Conservation (phyloP, 805 yeast genomes). For the Saccharomyces kudriavzevii region DNA sequence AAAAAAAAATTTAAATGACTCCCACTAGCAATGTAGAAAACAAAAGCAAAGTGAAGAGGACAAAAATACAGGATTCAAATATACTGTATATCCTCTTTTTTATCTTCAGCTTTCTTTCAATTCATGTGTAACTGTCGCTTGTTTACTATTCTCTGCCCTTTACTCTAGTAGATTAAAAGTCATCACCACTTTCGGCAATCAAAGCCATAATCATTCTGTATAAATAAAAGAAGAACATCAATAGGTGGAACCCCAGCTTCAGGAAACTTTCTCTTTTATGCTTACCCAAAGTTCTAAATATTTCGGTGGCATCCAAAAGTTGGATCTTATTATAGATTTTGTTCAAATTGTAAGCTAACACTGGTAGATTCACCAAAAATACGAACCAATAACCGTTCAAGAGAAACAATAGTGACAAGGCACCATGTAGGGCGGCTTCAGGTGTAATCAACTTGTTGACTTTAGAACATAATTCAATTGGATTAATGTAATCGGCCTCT, state of each 20-base stretch:
- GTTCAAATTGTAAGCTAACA: slow-evolving; percentile 71
- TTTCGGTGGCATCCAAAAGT: slow-evolving; percentile 89
- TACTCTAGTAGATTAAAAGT: slow-evolving; percentile 1
- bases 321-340: slow-evolving; percentile 73
- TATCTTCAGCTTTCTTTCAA: background rate
- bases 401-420: slow-evolving; percentile 59
- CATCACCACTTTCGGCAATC: slow-evolving; percentile 46
- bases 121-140: background rate
- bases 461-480: slow-evolving; percentile 88
- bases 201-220: slow-evolving; percentile 94
- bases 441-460: slow-evolving; percentile 83
- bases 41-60: background rate
- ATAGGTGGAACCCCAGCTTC: slow-evolving; percentile 81
- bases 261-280: slow-evolving; percentile 87
- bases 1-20: background rate
- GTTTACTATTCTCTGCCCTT: background rate
- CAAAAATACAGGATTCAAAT: background rate
- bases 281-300: slow-evolving; percentile 82
- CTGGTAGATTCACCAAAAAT: slow-evolving; percentile 70
- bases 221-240: slow-evolving; percentile 87
- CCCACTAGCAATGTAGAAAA: background rate
- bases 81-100: background rate
- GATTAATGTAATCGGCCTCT: slow-evolving; percentile 92
- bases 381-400: slow-evolving; percentile 87
- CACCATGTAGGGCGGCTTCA: slow-evolving; percentile 74